Evolutionary conservation across 345 rosid species (phyloP), one percentile per base, ranked within the genome.

Genomic region (Eucalyptus curtisii): DNA sequence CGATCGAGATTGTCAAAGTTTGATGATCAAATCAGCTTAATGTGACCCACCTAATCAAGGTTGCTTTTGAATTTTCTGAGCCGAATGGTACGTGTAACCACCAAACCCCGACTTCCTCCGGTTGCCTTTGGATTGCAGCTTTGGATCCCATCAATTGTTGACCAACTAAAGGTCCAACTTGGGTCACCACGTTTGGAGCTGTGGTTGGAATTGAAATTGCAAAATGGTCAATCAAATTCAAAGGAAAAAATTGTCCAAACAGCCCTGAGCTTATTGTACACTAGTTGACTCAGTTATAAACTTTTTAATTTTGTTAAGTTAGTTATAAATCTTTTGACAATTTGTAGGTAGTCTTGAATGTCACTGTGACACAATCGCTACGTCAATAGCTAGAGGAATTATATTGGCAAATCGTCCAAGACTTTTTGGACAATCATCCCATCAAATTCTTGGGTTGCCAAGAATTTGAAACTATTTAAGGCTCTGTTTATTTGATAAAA

Each of bases 271-370:
- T 17, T 19, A 19, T 19, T 71, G 7, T 11, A 19, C 2, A 22
- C 8, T 3, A 6, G 2, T 10, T 22, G 24, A 20, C 2, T 40
- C 2, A 22, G 0, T 40, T 3, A 0, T 40, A 2, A 22, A 76
- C 1, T 20, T 37, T 76, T 3, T 6, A 20, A 37, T 20, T 20
- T 10, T 6, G 0, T 6, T 10, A 37, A 22, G 20, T 20, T 37
- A 22, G 2, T 40, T 6, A 76, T 1, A 76, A 76, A 40, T 12
- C 4, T 76, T 37, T 10, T 20, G 22, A 20, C 4, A 7, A 37
- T 76, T 10, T 30, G 2, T 2, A 1, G 14, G 4, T 64, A n/a
- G 12, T 12, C 7, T 0, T 27, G 14, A 2, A 8, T 52, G 0
- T 2, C 7, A 52, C 0, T 52, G 10, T 19, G 57, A 10, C 24